Conservation (phyloP, 2,329 filamentous ascomycete species). For the Paracoccidioides brasiliensis region DNA sequence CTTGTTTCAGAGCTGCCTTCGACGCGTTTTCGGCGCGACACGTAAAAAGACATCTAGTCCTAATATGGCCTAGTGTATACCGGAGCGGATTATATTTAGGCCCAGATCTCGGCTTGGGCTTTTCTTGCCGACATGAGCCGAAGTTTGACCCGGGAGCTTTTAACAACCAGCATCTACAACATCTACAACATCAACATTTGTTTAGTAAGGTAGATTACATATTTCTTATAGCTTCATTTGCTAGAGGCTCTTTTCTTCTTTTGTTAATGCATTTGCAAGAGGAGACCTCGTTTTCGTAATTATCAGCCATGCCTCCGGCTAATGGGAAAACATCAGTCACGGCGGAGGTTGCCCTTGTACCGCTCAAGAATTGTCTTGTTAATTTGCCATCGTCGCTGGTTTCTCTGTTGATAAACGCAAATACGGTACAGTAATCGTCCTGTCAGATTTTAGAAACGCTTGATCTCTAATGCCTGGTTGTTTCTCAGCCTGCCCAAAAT, state of each 20-base stretch:
- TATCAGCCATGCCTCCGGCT: slow-evolving; percentile 26
- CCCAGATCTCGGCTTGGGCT: slow-evolving; percentile 13
- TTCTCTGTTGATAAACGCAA: slow-evolving; percentile 71
- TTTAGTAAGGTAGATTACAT: not conserved
- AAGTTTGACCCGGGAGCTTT: not conserved
- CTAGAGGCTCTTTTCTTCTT: not conserved
- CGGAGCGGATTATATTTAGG: slow-evolving; percentile 25
- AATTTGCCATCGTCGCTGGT: slow-evolving; percentile 81
- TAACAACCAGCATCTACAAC: not conserved
- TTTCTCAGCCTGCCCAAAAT: slow-evolving; percentile 70
- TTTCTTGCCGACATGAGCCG: slow-evolving; percentile 10
- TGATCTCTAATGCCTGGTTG: not conserved
- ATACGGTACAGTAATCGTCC: slow-evolving; percentile 54
- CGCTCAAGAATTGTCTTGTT: slow-evolving; percentile 87
- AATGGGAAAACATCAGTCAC: slow-evolving; percentile 45
- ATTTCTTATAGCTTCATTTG: not conserved
- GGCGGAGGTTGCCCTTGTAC: slow-evolving; percentile 73
- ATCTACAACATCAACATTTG: not conserved
- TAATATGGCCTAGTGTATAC: slow-evolving; percentile 6
- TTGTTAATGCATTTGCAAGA: slow-evolving; percentile 3
- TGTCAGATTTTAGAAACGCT: not conserved
- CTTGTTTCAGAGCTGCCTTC: not conserved
- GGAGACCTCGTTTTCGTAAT: slow-evolving; percentile 5
- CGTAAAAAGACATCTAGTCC: slow-evolving; percentile 11
- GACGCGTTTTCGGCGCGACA: slow-evolving; percentile 7